Base-by-base conservation (phyloP, 306 rosid species). In the Prunus mira region DNA sequence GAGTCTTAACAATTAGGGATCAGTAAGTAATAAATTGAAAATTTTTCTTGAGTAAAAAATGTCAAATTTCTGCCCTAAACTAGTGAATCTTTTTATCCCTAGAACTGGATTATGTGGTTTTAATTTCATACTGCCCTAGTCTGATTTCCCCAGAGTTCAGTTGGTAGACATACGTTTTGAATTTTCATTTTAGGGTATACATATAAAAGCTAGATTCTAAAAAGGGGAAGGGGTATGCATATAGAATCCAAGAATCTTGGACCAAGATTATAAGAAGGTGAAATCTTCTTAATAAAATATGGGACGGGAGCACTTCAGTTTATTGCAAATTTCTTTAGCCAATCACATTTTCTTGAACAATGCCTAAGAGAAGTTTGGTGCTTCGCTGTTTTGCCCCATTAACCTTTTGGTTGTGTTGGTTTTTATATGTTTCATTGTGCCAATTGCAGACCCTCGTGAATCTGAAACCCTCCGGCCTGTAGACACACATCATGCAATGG, bases 401-500 rank as follows among this genome's bases (percentile, higher is more conserved):
- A 45, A 1, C 20, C 15, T 17, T 11, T 3, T 47, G 75, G 32
- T 69, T 18, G n/a, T 57, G 17, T 12, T 67, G 19, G 77, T 58
- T 64, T 3, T 57, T 47, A 51, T n/a, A 14, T 49, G 58, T 49
- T 67, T 49, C 24, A 5, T 58, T 46, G 41, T 45, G 34, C 43
- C 55, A 15, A 30, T 43, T 88, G 93, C 97, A 96, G 98, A 92
- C 34, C 97, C 97, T 3, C 85, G 88, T 9, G 99, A 96, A 17
- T 92, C 96, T 1, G 99, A 96, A 85, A 84, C 89, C 15, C 24
- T 82, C 64, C 88, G 87, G 83, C 98, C 97, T 20, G 70, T 66
- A 12, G 96, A 96, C 81, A 83, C 83, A 88, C 99, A 95, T 83
- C 98, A 96, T 75, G 98, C 97, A 54, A 81, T 96, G 97, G 98